Evolutionary conservation across 805 yeast genomes (phyloP).

Genomic region (Clavispora carvajalis): DNA sequence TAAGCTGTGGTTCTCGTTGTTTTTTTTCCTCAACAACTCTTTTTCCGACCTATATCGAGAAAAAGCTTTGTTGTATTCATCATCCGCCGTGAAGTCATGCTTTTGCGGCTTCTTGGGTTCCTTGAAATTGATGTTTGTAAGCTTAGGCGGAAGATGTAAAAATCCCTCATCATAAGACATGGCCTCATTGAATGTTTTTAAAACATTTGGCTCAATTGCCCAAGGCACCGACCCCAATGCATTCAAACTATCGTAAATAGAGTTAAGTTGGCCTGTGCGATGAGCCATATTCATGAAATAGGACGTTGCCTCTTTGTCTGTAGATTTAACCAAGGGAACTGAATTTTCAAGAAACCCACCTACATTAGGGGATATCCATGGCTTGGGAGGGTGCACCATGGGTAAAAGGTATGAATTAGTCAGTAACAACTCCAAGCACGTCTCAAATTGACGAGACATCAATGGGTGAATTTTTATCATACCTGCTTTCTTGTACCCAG

Average conservation of each 20-base stretch:
- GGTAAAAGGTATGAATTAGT: conserved; percentile 21
- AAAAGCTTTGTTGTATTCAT: not conserved
- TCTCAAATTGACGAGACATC: conserved; percentile 5
- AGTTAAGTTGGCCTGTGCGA: conserved; percentile 27
- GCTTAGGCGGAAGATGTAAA: conserved; percentile 22
- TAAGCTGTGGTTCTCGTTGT: conserved; percentile 5
- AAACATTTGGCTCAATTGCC: conserved; percentile 29
- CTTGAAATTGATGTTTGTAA: no score
- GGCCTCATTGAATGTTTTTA: conserved; percentile 17
- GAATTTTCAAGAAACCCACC: conserved; percentile 33
- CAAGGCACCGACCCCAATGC: conserved; percentile 27
- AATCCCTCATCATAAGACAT: conserved; percentile 18
- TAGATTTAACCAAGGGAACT: conserved; percentile 20
- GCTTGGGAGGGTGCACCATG: conserved; percentile 34
- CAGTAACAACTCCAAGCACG: conserved; percentile 8
- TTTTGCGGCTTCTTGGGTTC: not conserved
- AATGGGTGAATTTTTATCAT: conserved; percentile 8
- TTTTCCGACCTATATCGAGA: not conserved
- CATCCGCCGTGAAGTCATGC: conserved; percentile 2
- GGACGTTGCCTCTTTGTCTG: conserved; percentile 12
- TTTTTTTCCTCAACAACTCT: not conserved
- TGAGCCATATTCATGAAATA: conserved; percentile 23
- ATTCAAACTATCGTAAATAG: conserved; percentile 25
- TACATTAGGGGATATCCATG: conserved; percentile 26
- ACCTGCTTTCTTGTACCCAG: conserved; percentile 6